Evolutionary conservation across 2,329 filamentous ascomycete species (phyloP), one percentile per base, ranked within the genome.

Genomic region (Fusarium dimerum): DNA sequence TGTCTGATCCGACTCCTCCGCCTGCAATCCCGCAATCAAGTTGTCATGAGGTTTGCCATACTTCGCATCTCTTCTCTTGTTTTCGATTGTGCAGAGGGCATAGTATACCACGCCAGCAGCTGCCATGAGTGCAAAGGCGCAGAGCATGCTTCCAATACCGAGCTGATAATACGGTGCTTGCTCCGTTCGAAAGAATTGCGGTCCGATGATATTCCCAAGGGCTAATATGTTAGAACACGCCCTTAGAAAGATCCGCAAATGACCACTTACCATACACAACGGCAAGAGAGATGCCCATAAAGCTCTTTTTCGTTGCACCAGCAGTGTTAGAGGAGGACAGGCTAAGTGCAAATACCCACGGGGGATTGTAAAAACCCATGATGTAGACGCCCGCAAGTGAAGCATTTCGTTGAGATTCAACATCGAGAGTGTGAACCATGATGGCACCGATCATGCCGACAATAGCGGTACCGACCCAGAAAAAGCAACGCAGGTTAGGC

Each of bases 341-440:
- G 26, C 68, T 70, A 1, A 70, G 52, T 13, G 67, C 54, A 1
- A 67, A 60, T 1, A 68, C 61, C 50, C 60, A 71, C 0, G 67
- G 59, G 0, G 65, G 62, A 16, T 70, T 70, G n/a, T 70, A 70
- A 32, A 70, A 70, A 0, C 67, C 67, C 67, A 70, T 67, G 1
- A 71, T 48, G 29, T 71, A 70, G 3, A 69, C 68, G 0, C 65
- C 66, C 0, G 67, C 65, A 1, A 71, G 32, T 0, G 67, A 67
- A 0, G 67, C 68, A 26, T 67, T 45, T 18, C 68, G 50, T 0
- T 61, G 45, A 0, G 53, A 39, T 1, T 43, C 47, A 3, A 52
- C 49, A 17, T 68, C 52, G 0, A 70, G 56, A 0, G 52, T 48
- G 10, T 67, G 62, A 0, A 68, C 61, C 61, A 68, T 68, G 0